Percentiles rank a stretch among this genome's conserved stretches.
Evolutionary conservation across 495 filamentous ascomycete genomes (phyloP).

Genomic region (Penicillium chermesinum): DNA sequence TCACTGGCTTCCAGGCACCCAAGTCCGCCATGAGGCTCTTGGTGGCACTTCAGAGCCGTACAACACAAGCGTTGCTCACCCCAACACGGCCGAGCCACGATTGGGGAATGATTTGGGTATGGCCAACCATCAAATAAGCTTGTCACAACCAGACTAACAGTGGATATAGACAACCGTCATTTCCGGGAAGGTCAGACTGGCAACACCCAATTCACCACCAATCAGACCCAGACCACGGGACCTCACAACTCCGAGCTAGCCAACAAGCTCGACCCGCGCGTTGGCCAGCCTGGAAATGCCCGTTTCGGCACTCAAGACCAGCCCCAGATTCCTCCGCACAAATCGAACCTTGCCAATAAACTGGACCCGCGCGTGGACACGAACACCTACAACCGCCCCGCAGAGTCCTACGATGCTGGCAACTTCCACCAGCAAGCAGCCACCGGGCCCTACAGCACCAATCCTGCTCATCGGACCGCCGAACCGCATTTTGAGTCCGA

Average conservation of each 20-base stretch:
- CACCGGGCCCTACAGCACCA: neutral
- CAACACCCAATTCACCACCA: conserved; percentile 10
- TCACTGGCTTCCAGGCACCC: neutral
- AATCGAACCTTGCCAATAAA: conserved; percentile 37
- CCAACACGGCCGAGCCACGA: conserved; percentile 48
- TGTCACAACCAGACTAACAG: too few relatives aligned
- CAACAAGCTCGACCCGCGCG: conserved; percentile 48
- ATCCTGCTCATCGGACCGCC: neutral
- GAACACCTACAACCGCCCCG: conserved; percentile 11
- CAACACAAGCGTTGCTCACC: conserved; percentile 36
- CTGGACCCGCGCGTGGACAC: conserved; percentile 48
- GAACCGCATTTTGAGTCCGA: neutral
- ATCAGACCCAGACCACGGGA: conserved; percentile 27
- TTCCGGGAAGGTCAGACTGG: neutral
- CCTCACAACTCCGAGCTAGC: conserved; percentile 41
- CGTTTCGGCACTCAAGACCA: neutral
- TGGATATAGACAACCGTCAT: neutral
- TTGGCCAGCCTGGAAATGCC: conserved; percentile 19
- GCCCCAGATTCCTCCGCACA: too few relatives aligned
- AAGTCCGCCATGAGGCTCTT: neutral
- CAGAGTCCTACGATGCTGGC: neutral
- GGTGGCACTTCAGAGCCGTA: conserved; percentile 37
- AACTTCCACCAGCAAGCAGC: neutral
- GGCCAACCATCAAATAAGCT: too few relatives aligned
- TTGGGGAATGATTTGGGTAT: conserved; percentile 42